Evolutionary conservation across 495 filamentous ascomycete species (phyloP), one percentile per base, ranked within the genome.

Genomic region (Aspergillus incahuasiensis): DNA sequence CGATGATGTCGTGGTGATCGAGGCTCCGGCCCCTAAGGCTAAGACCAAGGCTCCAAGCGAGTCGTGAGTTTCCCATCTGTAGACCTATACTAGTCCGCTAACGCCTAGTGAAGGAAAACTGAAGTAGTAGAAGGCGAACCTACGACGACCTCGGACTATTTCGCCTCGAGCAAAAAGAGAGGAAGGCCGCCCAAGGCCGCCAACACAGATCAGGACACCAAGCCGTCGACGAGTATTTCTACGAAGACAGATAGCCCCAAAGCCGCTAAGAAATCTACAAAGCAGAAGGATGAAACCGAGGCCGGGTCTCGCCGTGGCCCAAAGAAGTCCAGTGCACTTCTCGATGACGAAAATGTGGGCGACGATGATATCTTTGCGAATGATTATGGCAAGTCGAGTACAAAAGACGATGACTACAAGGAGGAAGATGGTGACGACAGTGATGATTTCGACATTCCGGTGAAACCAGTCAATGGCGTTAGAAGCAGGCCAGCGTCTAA

Each of bases 351-450:
- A 48, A 82, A 76, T n/a, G 81, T 87, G 50, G 86, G 78, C 5
- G 83, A 77, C 12, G 88, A 91, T 55, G 88, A 92, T 60, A 87
- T 91, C 15, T 87, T 86, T 63, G 82, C 82, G 1, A 80, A 82
- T 0, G 85, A 87, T 46, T 82, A 79, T 53, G 71, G 72, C 46
- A 88, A 84, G 56, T 66, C 59, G 38, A 68, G 79, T 35, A 86
- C 82, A 63, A 82, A 82, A 40, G 84, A 86, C 51, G 87, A 89
- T 59, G 84, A 87, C 60, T 87, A 86, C 43, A 85, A 89, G 32
- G 79, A 74, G 22, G 80, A 84, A 52, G 79, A 82, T 50, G 78
- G 83, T 35, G 79, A 83, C 32, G 84, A 77, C 47, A 71, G 77
- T 40, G 69, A 75, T 47, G 73, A 72, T 44, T 68, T 73, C 35